phyloP scores from a whole-genome alignment of 192 early-diverging fungal species.

The Dimargaris cristalligena region DNA sequence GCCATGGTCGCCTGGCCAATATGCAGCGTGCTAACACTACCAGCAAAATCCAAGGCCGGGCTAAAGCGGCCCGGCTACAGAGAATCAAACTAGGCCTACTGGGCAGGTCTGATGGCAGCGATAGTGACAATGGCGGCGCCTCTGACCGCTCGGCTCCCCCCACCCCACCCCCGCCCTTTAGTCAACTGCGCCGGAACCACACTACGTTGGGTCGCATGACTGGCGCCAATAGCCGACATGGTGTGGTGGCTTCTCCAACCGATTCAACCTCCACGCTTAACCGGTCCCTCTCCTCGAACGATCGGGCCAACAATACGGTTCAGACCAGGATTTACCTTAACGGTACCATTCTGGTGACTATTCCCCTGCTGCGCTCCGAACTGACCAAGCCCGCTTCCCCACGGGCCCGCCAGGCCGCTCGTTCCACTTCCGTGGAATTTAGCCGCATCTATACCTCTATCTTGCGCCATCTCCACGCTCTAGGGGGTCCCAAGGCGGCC shows the following conservation, averaged over 20 bases:
- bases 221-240: too few species aligned
- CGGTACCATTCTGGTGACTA: conserved; percentile 5
- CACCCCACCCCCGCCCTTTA: neutral
- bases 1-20: conserved; percentile 1
- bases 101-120: too few species aligned
- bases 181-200: neutral
- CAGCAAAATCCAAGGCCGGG: neutral
- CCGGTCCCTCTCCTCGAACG: neutral
- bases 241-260: too few species aligned
- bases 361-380: neutral
- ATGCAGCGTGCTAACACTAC: conserved; percentile 6
- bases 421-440: conserved; percentile 1
- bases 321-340: conserved; percentile 2
- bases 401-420: neutral
- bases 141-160: too few species aligned
- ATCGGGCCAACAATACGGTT: conserved; percentile 1
- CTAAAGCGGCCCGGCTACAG: neutral
- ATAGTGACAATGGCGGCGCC: too few species aligned
- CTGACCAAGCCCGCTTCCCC: neutral
- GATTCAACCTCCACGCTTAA: too few species aligned
- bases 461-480: conserved; percentile 9
- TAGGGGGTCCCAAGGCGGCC: neutral
- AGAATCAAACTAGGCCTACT: neutral
- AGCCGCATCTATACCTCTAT: conserved; percentile 10
- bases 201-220: neutral